These are phyloP conservation scores for Poa pratensis DNA, from an alignment of 176 grass and related monocot species.

Conservation along the genomic window DNA sequence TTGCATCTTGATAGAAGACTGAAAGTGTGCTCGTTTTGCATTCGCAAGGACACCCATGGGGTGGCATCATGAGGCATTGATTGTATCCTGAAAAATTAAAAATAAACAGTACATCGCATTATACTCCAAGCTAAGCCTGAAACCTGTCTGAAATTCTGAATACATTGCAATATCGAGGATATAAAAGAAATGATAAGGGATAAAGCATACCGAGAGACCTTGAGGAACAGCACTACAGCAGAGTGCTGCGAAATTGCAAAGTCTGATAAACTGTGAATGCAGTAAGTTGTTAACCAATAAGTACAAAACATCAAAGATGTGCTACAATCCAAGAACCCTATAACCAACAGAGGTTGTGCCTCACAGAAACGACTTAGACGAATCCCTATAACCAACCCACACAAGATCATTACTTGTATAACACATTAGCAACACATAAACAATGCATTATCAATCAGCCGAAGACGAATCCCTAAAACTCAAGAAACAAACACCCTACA, in stretches of 20 bases:
- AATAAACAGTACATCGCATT: background rate
- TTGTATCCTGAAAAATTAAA: slow-evolving; percentile 74
- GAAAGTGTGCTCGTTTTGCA: slow-evolving; percentile 93
- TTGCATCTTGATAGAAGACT: slow-evolving; percentile 98
- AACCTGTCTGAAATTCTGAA: background rate
- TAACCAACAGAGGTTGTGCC: too few relatives aligned
- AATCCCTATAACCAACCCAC: too few relatives aligned
- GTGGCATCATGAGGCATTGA: slow-evolving; percentile 98
- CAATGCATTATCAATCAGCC: too few relatives aligned
- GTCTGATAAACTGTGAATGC: slow-evolving; percentile 80
- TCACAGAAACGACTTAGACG: too few relatives aligned
- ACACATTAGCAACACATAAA: too few relatives aligned
- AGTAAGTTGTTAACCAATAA: slow-evolving; percentile 22
- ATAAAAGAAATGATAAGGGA: too few relatives aligned
- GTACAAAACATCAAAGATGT: background rate
- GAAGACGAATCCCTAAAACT: too few relatives aligned
- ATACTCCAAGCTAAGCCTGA: background rate
- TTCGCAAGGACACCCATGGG: slow-evolving; percentile 98
- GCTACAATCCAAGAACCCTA: background rate
- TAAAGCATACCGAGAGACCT: slow-evolving; percentile 67
- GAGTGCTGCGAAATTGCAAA: slow-evolving; percentile 94
- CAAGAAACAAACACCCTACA: too few relatives aligned
- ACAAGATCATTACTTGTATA: too few relatives aligned
- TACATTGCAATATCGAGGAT: slow-evolving; percentile 24
- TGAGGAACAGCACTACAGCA: slow-evolving; percentile 92